These are phyloP conservation scores for Aspergillus japonicus DNA, from an alignment of 2,329 filamentous ascomycete genomes.

Conservation along the genomic window DNA sequence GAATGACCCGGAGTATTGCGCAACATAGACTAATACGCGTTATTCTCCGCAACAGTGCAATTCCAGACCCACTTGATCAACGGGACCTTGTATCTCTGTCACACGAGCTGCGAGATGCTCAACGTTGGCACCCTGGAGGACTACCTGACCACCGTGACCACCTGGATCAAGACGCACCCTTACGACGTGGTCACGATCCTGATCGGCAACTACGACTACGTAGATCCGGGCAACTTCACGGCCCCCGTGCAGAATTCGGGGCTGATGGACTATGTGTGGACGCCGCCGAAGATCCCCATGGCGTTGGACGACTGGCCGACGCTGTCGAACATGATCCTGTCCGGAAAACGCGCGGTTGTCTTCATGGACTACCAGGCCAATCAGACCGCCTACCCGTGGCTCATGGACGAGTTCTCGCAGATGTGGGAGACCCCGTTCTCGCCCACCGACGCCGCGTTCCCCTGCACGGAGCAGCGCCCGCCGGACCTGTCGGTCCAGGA, in stretches of 20 bases:
- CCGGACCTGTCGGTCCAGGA: constrained; percentile 59
- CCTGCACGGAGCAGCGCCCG: constrained; percentile 75
- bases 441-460: constrained; percentile 66
- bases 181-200: constrained; percentile 87
- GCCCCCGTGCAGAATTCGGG: constrained; percentile 69
- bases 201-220: constrained; percentile 78
- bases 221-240: constrained; percentile 63
- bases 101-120: constrained; percentile 77
- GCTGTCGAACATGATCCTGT: constrained; percentile 71
- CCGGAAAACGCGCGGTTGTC: constrained; percentile 69
- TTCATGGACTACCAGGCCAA: constrained; percentile 86
- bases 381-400: constrained; percentile 74
- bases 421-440: constrained; percentile 92
- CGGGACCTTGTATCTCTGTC: constrained; percentile 71
- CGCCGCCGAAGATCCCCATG: constrained; percentile 70
- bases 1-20: not conserved
- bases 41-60: constrained; percentile 49
- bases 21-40: not conserved
- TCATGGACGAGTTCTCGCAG: constrained; percentile 83
- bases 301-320: constrained; percentile 77
- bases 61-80: constrained; percentile 60
- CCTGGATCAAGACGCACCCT: constrained; percentile 73
- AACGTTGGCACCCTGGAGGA: constrained; percentile 74
- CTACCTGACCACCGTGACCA: constrained; percentile 67
- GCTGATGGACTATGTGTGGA: constrained; percentile 70